phyloP scores from a whole-genome alignment of 768 basidiomycete species.

The Bullera alba region DNA sequence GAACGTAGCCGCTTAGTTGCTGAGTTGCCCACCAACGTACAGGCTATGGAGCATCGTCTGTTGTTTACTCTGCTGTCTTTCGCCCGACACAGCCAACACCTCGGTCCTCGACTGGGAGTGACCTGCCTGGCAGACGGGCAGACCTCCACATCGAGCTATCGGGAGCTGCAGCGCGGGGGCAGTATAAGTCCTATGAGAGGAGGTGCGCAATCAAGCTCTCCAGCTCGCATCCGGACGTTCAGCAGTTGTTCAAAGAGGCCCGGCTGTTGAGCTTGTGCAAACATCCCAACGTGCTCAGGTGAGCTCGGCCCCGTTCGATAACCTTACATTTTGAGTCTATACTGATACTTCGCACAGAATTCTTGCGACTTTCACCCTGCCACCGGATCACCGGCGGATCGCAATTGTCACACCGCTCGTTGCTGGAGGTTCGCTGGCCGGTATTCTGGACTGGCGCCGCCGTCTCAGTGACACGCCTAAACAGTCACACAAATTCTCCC shows the following conservation, averaged over 20 bases:
- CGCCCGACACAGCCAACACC: constrained; percentile 47
- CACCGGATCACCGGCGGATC: constrained; percentile 29
- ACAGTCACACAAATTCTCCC: constrained; percentile 54
- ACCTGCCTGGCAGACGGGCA: background rate
- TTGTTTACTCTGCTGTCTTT: constrained; percentile 73
- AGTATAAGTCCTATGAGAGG: background rate
- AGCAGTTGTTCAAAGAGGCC: constrained; percentile 35
- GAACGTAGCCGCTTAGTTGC: background rate
- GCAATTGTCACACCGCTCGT: constrained; percentile 36
- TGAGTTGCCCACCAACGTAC: background rate
- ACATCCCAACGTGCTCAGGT: constrained; percentile 64
- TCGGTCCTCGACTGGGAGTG: background rate
- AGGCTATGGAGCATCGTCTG: constrained; percentile 86
- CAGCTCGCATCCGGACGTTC: constrained; percentile 57
- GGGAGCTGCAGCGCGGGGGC: background rate
- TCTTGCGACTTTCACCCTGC: constrained; percentile 31
- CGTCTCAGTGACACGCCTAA: constrained; percentile 54
- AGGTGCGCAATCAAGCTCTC: constrained; percentile 41
- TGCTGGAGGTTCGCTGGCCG: constrained; percentile 29
- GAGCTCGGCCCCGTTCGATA: background rate
- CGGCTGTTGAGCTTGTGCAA: constrained; percentile 22
- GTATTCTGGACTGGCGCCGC: constrained; percentile 27
- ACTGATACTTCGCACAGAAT: constrained; percentile 10
- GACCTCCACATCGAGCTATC: no score
- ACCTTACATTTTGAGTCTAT: background rate